These are phyloP conservation scores for Quercus tomentella DNA, from an alignment of 331 rosid genomes.

Conservation along the genomic window DNA sequence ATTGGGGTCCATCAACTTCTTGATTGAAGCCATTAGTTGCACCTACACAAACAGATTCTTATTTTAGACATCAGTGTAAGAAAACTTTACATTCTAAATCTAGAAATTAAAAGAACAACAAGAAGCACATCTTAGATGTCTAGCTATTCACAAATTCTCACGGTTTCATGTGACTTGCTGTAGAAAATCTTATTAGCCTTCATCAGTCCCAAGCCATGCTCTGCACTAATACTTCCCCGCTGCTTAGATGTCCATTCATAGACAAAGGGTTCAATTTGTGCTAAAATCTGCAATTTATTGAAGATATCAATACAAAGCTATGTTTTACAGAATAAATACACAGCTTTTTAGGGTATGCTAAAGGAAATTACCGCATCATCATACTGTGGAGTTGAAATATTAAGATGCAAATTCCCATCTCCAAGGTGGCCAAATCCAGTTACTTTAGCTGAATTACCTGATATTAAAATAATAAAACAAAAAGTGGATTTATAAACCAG, in stretches of 20 bases:
- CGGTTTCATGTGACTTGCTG: constrained; percentile 65
- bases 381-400: constrained; percentile 67
- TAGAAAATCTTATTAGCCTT: constrained; percentile 81
- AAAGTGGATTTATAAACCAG: neutral
- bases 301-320: constrained; percentile 1
- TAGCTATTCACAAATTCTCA: constrained; percentile 32
- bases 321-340: neutral
- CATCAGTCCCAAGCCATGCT: constrained; percentile 92
- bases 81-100: neutral
- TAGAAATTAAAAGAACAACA: neutral
- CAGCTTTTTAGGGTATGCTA: constrained; percentile 7
- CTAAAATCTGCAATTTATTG: constrained; percentile 51
- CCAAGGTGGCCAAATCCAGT: constrained; percentile 92
- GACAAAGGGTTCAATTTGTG: constrained; percentile 86
- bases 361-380: constrained; percentile 58
- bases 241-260: constrained; percentile 91
- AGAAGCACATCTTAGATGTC: neutral
- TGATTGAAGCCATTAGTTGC: constrained; percentile 74
- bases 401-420: constrained; percentile 92
- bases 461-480: neutral
- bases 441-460: constrained; percentile 67
- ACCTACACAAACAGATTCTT: constrained; percentile 50
- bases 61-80: constrained; percentile 9
- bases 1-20: constrained; percentile 81
- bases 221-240: constrained; percentile 88